A percentile compares a stretch with the other conserved stretches of the same genome.
Conservation (phyloP, 371 early-diverging fungal species). For the Mortierella sp. region DNA sequence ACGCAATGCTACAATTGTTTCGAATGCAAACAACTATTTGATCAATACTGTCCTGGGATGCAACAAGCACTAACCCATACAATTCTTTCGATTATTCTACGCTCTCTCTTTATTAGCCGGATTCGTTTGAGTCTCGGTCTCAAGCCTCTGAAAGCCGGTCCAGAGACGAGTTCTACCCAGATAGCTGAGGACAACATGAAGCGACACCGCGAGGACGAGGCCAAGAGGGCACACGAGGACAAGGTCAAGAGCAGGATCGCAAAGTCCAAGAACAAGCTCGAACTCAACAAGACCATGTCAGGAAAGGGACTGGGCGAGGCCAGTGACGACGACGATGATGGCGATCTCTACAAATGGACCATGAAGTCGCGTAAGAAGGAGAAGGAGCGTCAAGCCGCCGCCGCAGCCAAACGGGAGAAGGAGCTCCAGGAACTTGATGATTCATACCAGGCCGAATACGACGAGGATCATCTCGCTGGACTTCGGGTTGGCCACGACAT, state of each 20-base stretch:
- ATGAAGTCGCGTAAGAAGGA: slow-evolving; percentile 63
- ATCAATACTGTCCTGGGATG: neutral
- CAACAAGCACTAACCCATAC: neutral
- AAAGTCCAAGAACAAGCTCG: slow-evolving; percentile 72
- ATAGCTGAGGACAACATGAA: slow-evolving; percentile 77
- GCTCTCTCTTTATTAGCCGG: slow-evolving; percentile 56
- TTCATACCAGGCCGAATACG: slow-evolving; percentile 33
- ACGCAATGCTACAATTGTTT: slow-evolving; percentile 21
- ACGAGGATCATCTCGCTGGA: slow-evolving; percentile 75
- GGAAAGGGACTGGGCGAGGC: slow-evolving; percentile 83
- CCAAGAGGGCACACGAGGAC: slow-evolving; percentile 63
- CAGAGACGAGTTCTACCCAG: slow-evolving; percentile 63
- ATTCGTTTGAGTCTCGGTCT: slow-evolving; percentile 81
- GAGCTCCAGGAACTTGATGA: slow-evolving; percentile 57
- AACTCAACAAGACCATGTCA: slow-evolving; percentile 69
- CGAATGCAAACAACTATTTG: neutral
- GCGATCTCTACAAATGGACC: slow-evolving; percentile 72
- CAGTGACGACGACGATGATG: slow-evolving; percentile 70
- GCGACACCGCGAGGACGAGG: slow-evolving; percentile 64
- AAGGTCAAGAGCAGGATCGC: slow-evolving; percentile 67
- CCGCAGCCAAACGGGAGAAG: slow-evolving; percentile 66
- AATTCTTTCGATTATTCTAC: neutral
- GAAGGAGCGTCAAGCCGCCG: slow-evolving; percentile 57
- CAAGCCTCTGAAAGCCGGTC: slow-evolving; percentile 69
- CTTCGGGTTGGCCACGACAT: slow-evolving; percentile 84